A percentile compares a stretch with the other conserved stretches of the same genome.
Evolutionary conservation across 495 filamentous ascomycete species (phyloP).

Genomic region (Trichocladium antarcticum): DNA sequence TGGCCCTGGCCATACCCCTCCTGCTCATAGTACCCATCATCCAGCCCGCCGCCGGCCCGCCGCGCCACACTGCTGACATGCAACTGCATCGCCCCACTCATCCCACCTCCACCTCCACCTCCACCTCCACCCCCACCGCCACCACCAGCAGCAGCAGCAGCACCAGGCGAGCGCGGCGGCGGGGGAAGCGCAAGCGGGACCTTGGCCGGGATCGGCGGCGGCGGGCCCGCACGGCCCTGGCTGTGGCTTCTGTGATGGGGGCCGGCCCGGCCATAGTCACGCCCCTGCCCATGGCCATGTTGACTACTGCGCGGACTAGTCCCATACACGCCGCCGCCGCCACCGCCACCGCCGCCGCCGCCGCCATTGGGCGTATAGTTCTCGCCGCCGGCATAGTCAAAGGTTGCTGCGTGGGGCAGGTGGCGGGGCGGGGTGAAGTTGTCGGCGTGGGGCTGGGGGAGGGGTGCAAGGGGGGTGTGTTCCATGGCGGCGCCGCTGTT

Average conservation of each 20-base stretch:
- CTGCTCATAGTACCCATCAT: background rate
- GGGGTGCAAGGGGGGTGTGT: conserved; percentile 32
- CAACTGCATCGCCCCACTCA: conserved; percentile 36
- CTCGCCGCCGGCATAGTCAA: conserved; percentile 16
- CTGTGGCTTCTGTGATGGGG: background rate
- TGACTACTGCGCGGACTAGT: background rate
- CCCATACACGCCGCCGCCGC: background rate
- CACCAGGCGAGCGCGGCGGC: too few relatives aligned
- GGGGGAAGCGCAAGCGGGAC: conserved; percentile 44
- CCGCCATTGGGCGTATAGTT: conserved; percentile 8
- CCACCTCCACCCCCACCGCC: background rate
- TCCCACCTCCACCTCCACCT: conserved; percentile 11
- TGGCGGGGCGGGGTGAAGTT: conserved; percentile 31
- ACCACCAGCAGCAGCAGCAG: too few relatives aligned
- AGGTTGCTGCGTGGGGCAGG: conserved; percentile 34
- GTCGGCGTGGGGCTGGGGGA: conserved; percentile 35
- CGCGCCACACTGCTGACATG: conserved; percentile 24
- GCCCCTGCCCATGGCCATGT: conserved; percentile 12
- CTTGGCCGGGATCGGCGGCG: conserved; percentile 66
- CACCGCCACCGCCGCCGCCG: too few relatives aligned
- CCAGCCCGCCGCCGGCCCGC: conserved; percentile 7
- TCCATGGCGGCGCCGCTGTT: conserved; percentile 15
- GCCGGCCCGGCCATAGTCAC: background rate
- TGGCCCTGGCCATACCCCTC: background rate
- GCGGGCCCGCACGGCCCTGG: background rate